A percentile compares a stretch with the other conserved stretches of the same genome.
phyloP scores from a whole-genome alignment of 2,329 filamentous ascomycete species.

The Podosphaera fusca region DNA sequence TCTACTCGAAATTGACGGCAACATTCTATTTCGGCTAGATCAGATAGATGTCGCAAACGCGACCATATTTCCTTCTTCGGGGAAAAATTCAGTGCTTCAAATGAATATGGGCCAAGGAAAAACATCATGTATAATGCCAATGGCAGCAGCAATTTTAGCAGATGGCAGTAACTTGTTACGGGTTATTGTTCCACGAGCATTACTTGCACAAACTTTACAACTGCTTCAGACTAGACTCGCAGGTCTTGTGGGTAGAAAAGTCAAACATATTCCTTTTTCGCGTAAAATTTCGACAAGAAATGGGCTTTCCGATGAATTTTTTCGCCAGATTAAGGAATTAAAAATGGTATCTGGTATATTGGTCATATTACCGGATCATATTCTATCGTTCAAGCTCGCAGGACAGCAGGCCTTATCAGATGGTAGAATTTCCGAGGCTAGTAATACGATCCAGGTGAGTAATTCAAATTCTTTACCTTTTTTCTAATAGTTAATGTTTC shows the following conservation, averaged over 20 bases:
- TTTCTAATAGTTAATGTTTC: neutral
- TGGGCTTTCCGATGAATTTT: slow-evolving; percentile 15
- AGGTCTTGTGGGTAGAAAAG: slow-evolving; percentile 19
- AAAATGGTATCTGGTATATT: slow-evolving; percentile 19
- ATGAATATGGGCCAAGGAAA: slow-evolving; percentile 47
- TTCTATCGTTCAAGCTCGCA: slow-evolving; percentile 28
- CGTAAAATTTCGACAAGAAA: slow-evolving; percentile 18
- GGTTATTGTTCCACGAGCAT: slow-evolving; percentile 22
- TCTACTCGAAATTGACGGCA: slow-evolving; percentile 41
- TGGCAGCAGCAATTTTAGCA: slow-evolving; percentile 24
- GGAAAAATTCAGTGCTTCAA: slow-evolving; percentile 35
- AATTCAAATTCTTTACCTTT: neutral
- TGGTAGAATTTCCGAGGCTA: slow-evolving; percentile 17
- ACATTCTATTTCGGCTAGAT: slow-evolving; percentile 35
- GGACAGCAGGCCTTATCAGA: slow-evolving; percentile 24
- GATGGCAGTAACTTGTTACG: slow-evolving; percentile 20
- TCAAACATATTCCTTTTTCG: slow-evolving; percentile 25
- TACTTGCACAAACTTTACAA: slow-evolving; percentile 23
- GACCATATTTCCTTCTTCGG: slow-evolving; percentile 30
- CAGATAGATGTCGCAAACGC: slow-evolving; percentile 39
- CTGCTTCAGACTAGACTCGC: slow-evolving; percentile 22
- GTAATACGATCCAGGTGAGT: slow-evolving; percentile 18
- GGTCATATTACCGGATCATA: slow-evolving; percentile 26
- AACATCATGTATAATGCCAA: slow-evolving; percentile 31
- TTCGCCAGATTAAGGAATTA: slow-evolving; percentile 17